Percentiles rank a stretch among this genome's conserved stretches.
Evolutionary conservation across 1,284 basidiomycete genomes (phyloP).

Genomic region (Amylostereum chailletii): DNA sequence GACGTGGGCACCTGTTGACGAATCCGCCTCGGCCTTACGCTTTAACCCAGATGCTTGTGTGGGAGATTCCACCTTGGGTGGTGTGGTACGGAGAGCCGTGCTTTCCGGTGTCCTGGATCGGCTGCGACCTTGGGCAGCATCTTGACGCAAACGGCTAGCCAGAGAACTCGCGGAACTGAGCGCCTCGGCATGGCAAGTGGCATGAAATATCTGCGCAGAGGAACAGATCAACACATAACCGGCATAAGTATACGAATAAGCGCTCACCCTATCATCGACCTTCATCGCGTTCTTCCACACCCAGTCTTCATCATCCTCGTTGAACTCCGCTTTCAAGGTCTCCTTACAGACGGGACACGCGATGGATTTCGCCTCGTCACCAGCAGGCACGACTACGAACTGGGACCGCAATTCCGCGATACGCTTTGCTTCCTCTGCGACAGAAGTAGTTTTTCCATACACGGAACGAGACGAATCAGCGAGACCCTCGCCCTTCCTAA

Average conservation of each 20-base stretch:
- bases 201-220: constrained; percentile 69
- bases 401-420: constrained; percentile 70
- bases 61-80: constrained; percentile 35
- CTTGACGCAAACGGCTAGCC: constrained; percentile 53
- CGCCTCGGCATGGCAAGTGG: constrained; percentile 85
- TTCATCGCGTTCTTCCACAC: constrained; percentile 90
- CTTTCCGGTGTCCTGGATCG: constrained; percentile 67
- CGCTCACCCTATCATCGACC: constrained; percentile 72
- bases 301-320: constrained; percentile 98
- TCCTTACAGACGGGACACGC: constrained; percentile 99
- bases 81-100: constrained; percentile 30
- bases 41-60: constrained; percentile 49
- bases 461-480: constrained; percentile 39
- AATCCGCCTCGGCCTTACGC: constrained; percentile 58
- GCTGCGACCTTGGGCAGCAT: constrained; percentile 44
- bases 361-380: constrained; percentile 70
- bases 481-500: constrained; percentile 59
- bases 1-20: constrained; percentile 19
- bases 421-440: constrained; percentile 62
- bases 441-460: constrained; percentile 49
- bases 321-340: constrained; percentile 83
- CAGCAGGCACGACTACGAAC: constrained; percentile 82
- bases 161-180: constrained; percentile 49
- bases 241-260: background rate
- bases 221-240: constrained; percentile 6